Base-by-base conservation (phyloP, 1,139 yeast species). In the Hyphopichia wangnamkhiaoensis region DNA sequence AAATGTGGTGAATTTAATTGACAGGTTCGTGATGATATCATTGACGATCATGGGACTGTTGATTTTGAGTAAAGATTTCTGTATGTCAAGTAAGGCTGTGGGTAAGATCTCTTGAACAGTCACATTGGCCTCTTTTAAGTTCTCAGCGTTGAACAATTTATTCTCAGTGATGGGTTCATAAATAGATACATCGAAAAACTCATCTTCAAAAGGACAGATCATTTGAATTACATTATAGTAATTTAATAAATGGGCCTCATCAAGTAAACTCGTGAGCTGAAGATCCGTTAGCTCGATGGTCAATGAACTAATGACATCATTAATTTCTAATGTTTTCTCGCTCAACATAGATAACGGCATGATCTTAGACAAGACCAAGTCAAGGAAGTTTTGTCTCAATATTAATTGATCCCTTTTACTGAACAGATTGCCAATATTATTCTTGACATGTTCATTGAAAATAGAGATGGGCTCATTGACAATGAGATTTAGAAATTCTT, bases 141-240 rank as follows among this genome's bases (percentile, higher is more conserved):
- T 61, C 0, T 65, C 68, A n/a, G 45, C 43, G 19, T 58, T 68
- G 65, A 84, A 84, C 19, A 83, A 55, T 45, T 81, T 75, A 53
- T 84, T 84, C 48, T 84, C 90, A 2, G 66, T 62, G 10, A 83
- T 73, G 0, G 91, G 85, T 42, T 79, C 69, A 56, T 84, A 85
- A 51, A 83, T 70, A 15, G 74, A 60, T 3, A 72, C 70, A 30
- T 77, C 82, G 46, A 77, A 77, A 39, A 68, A 75, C 34, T 76
- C 81, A 41, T 79, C 76, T 19, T 71, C 77, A 17, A 82, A 61
- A 13, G 86, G 84, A 55, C 79, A 80, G n/a, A 84, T 82, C 85
- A 84, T 81, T 49, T 82, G 81, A 38, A 82, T 65, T 35, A 84
- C 61, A 51, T 83, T 84, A 54, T 71, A 80, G 47, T 76, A 79